Conservation (phyloP, 106 monocot genomes). For the Alisma plantagoaquatica region DNA sequence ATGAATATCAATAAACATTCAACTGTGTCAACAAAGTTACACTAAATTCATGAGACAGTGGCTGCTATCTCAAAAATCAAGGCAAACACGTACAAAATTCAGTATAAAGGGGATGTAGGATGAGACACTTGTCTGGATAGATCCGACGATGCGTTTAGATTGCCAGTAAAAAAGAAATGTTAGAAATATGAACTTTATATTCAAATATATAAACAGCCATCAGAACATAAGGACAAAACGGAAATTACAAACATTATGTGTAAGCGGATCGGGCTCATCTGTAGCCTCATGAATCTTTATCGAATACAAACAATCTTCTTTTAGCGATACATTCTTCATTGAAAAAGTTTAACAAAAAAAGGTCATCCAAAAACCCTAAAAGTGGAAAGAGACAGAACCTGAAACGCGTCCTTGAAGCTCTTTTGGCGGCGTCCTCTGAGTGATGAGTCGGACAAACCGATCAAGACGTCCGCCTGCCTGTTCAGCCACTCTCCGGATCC, state of each 20-base stretch:
- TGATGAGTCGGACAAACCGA: constrained; percentile 1
- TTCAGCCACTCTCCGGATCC: constrained; percentile 6
- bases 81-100: neutral
- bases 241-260: neutral
- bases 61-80: constrained; percentile 1
- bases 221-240: neutral
- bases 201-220: neutral
- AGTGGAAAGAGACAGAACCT: constrained; percentile 1
- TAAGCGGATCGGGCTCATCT: too few relatives aligned
- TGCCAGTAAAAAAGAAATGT: neutral
- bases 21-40: too few relatives aligned
- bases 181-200: neutral
- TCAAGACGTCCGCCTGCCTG: neutral
- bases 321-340: neutral
- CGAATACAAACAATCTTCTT: too few relatives aligned
- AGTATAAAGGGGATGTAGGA: neutral
- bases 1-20: too few relatives aligned
- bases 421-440: constrained; percentile 4
- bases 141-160: neutral
- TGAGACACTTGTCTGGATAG: neutral
- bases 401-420: constrained; percentile 8
- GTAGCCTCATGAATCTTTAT: too few relatives aligned
- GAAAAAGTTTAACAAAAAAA: neutral
- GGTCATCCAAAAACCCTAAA: neutral
- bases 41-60: neutral